Evolutionary conservation across 345 rosid genomes (phyloP).

Genomic region (Anacardium occidentale): DNA sequence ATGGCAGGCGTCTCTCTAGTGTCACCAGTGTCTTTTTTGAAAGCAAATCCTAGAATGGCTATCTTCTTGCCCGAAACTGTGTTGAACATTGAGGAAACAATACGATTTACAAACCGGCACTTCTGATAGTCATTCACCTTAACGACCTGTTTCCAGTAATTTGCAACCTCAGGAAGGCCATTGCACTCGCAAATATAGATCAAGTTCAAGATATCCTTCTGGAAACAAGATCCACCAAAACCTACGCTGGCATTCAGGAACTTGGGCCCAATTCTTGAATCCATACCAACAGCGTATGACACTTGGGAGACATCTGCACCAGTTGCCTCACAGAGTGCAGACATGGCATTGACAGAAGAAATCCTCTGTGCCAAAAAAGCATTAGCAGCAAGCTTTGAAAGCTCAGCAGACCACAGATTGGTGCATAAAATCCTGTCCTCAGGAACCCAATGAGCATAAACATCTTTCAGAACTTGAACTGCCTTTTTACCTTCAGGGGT

Average conservation of each 20-base stretch:
- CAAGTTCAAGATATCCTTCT: conserved; percentile 65
- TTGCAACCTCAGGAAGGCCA: conserved; percentile 67
- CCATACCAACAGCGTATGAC: conserved; percentile 59
- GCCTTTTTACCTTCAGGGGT: conserved; percentile 59
- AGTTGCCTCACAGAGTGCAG: conserved; percentile 72
- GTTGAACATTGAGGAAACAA: conserved; percentile 68
- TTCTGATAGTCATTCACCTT: conserved; percentile 77
- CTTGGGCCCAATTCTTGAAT: conserved; percentile 66
- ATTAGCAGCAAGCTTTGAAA: conserved; percentile 75
- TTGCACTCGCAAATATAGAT: conserved; percentile 70
- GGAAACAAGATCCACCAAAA: conserved; percentile 77
- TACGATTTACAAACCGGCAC: conserved; percentile 57
- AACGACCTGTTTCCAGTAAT: conserved; percentile 75
- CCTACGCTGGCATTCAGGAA: conserved; percentile 74
- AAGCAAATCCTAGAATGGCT: conserved; percentile 64
- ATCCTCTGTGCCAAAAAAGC: conserved; percentile 73
- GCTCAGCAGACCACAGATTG: conserved; percentile 79
- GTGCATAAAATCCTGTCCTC: conserved; percentile 58
- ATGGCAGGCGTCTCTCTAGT: conserved; percentile 80
- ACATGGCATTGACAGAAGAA: conserved; percentile 76
- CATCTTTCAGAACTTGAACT: conserved; percentile 47
- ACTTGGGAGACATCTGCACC: conserved; percentile 67
- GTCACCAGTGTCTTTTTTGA: conserved; percentile 78
- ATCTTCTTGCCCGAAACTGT: conserved; percentile 62
- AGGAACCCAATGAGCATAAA: conserved; percentile 77